Evolutionary conservation across 306 rosid species (phyloP).

Genomic region (Rosa chinensis): DNA sequence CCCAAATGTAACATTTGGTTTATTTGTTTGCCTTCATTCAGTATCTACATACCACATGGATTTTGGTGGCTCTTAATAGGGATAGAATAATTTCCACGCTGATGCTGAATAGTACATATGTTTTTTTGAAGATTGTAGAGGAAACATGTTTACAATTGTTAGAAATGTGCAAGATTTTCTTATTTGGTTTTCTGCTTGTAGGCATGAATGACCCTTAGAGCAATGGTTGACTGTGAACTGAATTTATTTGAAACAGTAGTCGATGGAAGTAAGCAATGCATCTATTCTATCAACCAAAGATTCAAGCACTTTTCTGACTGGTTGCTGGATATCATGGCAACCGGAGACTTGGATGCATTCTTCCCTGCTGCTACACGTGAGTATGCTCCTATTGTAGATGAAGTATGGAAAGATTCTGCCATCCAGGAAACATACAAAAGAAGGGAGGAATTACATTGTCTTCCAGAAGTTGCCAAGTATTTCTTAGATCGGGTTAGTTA

Average conservation of each 20-base stretch:
- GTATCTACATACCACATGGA: not conserved
- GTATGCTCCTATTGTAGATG: conserved; percentile 88
- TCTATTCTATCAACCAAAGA: conserved; percentile 73
- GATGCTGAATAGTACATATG: not conserved
- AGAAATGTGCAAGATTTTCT: conserved; percentile 6
- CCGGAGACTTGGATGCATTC: conserved; percentile 86
- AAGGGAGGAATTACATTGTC: conserved; percentile 75
- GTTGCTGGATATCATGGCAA: conserved; percentile 86
- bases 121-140: not conserved
- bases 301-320: conserved; percentile 89
- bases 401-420: conserved; percentile 83
- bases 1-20: not conserved
- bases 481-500: conserved; percentile 77
- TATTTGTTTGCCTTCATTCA: not conserved
- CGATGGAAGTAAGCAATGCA: conserved; percentile 53
- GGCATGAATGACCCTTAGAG: conserved; percentile 20
- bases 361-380: conserved; percentile 97
- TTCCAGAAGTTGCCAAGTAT: conserved; percentile 86
- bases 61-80: not conserved
- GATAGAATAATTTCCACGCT: not conserved
- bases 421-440: conserved; percentile 87
- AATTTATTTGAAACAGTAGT: conserved; percentile 43
- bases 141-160: not conserved
- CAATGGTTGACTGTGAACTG: conserved; percentile 32
- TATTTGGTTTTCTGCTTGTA: conserved; percentile 24